A percentile compares a stretch with the other conserved stretches of the same genome.
Conservation (phyloP, 768 basidiomycete genomes). For the Boletus huronensis region DNA sequence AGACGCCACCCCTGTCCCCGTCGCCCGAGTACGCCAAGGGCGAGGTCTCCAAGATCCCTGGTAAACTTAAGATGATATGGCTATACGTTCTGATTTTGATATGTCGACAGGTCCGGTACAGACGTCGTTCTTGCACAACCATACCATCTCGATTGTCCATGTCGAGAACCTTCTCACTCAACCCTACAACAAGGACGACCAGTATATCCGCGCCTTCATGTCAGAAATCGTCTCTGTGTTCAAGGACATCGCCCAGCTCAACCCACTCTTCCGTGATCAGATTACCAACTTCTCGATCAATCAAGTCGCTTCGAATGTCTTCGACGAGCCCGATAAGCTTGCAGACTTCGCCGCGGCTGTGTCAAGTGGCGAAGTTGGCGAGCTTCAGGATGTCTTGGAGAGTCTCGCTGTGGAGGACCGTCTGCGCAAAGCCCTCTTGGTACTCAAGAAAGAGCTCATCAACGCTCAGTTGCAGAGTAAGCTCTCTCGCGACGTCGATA, state of each 20-base stretch:
- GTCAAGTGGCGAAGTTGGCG: conserved; percentile 85
- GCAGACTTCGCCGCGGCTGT: conserved; percentile 98
- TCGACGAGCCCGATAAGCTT: conserved; percentile 95
- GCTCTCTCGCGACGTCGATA: conserved; percentile 88
- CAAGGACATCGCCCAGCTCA: conserved; percentile 97
- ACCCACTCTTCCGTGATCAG: conserved; percentile 97
- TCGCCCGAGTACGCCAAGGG: conserved; percentile 18
- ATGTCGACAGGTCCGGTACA: conserved; percentile 55
- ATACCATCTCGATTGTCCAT: conserved; percentile 82
- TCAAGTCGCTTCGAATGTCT: conserved; percentile 88
- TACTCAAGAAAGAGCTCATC: conserved; percentile 97
- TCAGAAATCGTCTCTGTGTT: conserved; percentile 95
- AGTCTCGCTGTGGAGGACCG: conserved; percentile 82
- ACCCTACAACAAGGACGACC: conserved; percentile 88
- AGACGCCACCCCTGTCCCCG: conserved; percentile 33
- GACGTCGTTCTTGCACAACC: conserved; percentile 80
- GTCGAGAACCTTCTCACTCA: conserved; percentile 79
- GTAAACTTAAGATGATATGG: conserved; percentile 6
- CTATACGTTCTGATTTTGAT: neutral
- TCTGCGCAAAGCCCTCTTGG: conserved; percentile 82
- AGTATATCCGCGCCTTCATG: conserved; percentile 94
- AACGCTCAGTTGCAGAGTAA: conserved; percentile 94
- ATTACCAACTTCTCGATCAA: conserved; percentile 95
- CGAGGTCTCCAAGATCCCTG: conserved; percentile 24
- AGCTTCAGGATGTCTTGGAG: conserved; percentile 92